Conservation (phyloP, 768 basidiomycete genomes). For the Termitomyces sp. region DNA sequence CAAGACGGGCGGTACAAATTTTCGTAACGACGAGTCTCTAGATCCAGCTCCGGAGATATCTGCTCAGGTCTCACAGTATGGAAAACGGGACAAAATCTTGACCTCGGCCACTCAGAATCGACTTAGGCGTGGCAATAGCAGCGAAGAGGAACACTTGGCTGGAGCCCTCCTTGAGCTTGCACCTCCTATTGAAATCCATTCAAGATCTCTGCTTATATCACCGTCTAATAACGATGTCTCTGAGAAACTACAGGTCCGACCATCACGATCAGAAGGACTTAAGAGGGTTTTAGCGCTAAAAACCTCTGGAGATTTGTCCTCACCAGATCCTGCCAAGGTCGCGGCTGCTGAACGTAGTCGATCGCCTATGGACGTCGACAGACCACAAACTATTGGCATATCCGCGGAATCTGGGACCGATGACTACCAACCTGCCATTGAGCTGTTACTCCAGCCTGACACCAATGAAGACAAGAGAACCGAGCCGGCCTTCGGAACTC, state of each 20-base stretch:
- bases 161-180: conserved; percentile 4
- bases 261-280: not conserved
- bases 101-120: not conserved
- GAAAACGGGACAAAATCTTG: not conserved
- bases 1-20: too few relatives aligned
- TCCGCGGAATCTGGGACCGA: not conserved
- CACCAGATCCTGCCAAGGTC: not conserved
- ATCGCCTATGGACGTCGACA: not conserved
- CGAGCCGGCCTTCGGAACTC: not conserved
- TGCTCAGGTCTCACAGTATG: not conserved
- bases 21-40: not conserved
- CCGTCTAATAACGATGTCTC: not conserved
- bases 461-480: not conserved
- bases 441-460: not conserved
- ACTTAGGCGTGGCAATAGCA: not conserved
- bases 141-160: not conserved
- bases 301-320: not conserved
- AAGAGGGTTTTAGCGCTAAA: not conserved
- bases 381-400: not conserved
- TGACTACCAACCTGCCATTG: not conserved
- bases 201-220: not conserved
- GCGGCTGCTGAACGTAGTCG: not conserved
- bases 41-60: not conserved
- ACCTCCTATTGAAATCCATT: conserved; percentile 3
- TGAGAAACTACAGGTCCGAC: not conserved